Evolutionary conservation across 73 alveolate genomes (phyloP).

Genomic region (Symbiodinium pilosum): DNA sequence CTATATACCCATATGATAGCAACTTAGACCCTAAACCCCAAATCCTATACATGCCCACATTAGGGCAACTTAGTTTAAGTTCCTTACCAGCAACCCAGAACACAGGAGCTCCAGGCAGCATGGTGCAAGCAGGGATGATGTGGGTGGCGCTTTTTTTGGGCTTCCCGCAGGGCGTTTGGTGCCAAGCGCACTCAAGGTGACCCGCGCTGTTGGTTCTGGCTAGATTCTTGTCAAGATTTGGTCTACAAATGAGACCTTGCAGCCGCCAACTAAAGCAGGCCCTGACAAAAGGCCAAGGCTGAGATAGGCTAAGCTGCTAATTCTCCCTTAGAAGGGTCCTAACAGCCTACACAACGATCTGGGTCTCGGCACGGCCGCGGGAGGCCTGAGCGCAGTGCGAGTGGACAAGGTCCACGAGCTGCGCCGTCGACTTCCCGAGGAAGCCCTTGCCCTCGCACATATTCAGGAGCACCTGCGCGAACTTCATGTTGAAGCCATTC

Average conservation of each 20-base stretch:
- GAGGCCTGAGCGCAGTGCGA: background rate
- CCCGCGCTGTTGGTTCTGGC: background rate
- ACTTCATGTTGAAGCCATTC: constrained; percentile 31
- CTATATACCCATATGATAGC: too few relatives aligned
- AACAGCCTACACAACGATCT: background rate
- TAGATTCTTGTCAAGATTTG: background rate
- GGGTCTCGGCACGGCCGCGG: background rate
- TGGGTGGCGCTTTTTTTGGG: too few relatives aligned
- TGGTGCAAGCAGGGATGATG: too few relatives aligned
- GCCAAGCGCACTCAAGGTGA: background rate
- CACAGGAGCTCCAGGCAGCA: too few relatives aligned
- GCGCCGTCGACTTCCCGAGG: background rate
- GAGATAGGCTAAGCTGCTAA: too few relatives aligned
- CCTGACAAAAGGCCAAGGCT: too few relatives aligned
- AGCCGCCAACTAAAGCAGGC: background rate
- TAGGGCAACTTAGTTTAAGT: too few relatives aligned
- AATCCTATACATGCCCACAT: too few relatives aligned
- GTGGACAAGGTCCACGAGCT: background rate
- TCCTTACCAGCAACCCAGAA: too few relatives aligned
- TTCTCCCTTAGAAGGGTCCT: background rate
- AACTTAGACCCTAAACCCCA: too few relatives aligned
- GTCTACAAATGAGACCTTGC: background rate
- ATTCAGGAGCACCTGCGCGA: background rate
- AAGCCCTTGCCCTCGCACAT: background rate
- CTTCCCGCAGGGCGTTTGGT: background rate